Percentiles rank a stretch among this genome's conserved stretches.
phyloP scores from a whole-genome alignment of 2,329 filamentous ascomycete species.

The Fusarium guadeloupense region DNA sequence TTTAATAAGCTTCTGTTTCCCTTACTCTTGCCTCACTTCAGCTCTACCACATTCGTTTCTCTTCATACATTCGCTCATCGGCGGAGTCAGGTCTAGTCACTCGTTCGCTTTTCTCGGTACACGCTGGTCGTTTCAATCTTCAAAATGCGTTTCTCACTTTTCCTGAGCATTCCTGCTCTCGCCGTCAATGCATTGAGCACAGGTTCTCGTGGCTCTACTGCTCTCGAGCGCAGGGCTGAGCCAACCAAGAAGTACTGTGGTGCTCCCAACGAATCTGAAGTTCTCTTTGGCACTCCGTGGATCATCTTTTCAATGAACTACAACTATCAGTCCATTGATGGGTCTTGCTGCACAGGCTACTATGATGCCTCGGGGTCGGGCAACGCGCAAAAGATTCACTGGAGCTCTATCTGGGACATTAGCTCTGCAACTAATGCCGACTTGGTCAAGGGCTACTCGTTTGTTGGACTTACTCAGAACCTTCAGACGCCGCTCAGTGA shows the following conservation, averaged over 20 bases:
- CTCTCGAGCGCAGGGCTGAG: neutral
- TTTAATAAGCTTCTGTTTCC: neutral
- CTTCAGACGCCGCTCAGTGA: conserved; percentile 18
- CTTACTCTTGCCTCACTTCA: neutral
- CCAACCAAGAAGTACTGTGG: conserved; percentile 21
- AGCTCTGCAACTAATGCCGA: neutral
- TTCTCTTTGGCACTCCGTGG: conserved; percentile 24
- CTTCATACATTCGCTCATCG: too few species aligned
- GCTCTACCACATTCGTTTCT: neutral
- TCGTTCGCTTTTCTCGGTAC: neutral
- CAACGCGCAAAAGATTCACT: conserved; percentile 1
- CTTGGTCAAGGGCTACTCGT: conserved; percentile 30
- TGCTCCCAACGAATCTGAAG: conserved; percentile 22
- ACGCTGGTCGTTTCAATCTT: neutral
- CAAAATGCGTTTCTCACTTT: neutral
- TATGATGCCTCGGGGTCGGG: conserved; percentile 17
- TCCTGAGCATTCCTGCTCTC: neutral
- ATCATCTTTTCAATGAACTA: conserved; percentile 36
- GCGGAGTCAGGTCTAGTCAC: neutral
- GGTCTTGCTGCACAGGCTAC: conserved; percentile 25
- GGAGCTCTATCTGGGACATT: conserved; percentile 33
- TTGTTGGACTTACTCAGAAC: conserved; percentile 26
- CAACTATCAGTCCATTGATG: conserved; percentile 25
- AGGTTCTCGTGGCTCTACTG: neutral
- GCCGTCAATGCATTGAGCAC: neutral